Evolutionary conservation across 345 rosid genomes (phyloP), one percentile per base, ranked within the genome.

Genomic region (thale cress (Arabidopsis thaliana)): DNA sequence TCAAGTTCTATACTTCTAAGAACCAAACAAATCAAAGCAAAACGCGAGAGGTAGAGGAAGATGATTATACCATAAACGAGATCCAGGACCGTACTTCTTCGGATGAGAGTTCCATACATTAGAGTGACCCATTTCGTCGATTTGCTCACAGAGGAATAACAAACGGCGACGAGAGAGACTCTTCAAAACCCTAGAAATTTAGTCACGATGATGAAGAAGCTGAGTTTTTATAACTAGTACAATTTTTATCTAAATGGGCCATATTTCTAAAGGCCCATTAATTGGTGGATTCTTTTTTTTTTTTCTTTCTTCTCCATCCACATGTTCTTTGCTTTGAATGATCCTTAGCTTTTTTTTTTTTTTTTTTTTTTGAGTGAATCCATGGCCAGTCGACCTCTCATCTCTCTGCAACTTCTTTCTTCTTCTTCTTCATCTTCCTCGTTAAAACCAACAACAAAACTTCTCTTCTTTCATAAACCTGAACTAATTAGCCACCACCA

Each of bases 21-120:
- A 59, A 59, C 33, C 30, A 59, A 38, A 10, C 44, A 38, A 38
- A 23, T 60, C 48, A 37, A 60, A 22, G 20, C 8, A 38, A 38
- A 23, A 59, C 46, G 30, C 1, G 36, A 62, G 37, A 6, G 37
- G 4, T 28, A 57, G 14, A 34, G 32, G 38, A 5, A 37, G 52
- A 62, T 9, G 16, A 12, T 28, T 30, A 10, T 59, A 85, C 85
- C 89, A 84, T 8, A 85, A 56, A 48, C 89, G 85, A 42, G 89
- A 85, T 8, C 89, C 87, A 58, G 87, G 87, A 7, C 89, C 87
- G 13, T 82, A 85, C 79, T 32, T 85, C 82, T 85, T 85, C 6
- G 87, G 85, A 36, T 85, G 89, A 41, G 78, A 80, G 68, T 80
- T 84, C 89, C 87, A 84, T 20, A 85, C 75, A 65, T 84, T 85